Evolutionary conservation across 306 rosid genomes (phyloP), one percentile per base, ranked within the genome.

Genomic region (Vicia villosa): DNA sequence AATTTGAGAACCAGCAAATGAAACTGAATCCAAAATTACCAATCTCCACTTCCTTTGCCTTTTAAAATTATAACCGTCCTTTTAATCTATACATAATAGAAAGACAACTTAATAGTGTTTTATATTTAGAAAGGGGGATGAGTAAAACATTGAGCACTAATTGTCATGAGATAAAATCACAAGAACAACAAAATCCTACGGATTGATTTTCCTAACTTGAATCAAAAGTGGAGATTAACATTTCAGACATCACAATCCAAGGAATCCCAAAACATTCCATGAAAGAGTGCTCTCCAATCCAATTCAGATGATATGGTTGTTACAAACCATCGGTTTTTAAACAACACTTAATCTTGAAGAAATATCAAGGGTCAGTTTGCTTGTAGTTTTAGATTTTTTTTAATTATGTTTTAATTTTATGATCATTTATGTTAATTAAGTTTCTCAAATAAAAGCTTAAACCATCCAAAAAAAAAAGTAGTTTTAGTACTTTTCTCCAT

Each of bases 121-220:
- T 12, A 58, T 5, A 30, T 30, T 30, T 30, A 30, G 36, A 30
- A 30, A 7, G 36, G 36, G 7, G 36, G 8, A 6, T 30, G 36
- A 30, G 7, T 30, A 30, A 30, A 30, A 30, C 36, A 32, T 30
- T 58, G 43, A 58, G 21, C 21, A 11, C 42, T 59, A 14, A 59
- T 8, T 59, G 43, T 15, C 45, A 58, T 4, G 14, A 26, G 14
- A 34, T 34, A 59, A 15, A 32, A 34, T 58, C 2, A 58, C 9
- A 13, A 41, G 42, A 58, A 6, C 10, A 57, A 58, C 21, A 58
- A 30, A 28, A n/a, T n/a, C 21, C 21, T 40, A n/a, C 8, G 24
- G 5, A 42, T 40, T 37, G 37, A 32, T 38, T 52, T 52, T 32
- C 51, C 8, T 37, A 16, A 69, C 74, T 54, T 38, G 50, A 54